Percentiles rank a stretch among this genome's conserved stretches.
phyloP scores from a whole-genome alignment of 2,329 filamentous ascomycete species.

The Colletotrichum sp. region DNA sequence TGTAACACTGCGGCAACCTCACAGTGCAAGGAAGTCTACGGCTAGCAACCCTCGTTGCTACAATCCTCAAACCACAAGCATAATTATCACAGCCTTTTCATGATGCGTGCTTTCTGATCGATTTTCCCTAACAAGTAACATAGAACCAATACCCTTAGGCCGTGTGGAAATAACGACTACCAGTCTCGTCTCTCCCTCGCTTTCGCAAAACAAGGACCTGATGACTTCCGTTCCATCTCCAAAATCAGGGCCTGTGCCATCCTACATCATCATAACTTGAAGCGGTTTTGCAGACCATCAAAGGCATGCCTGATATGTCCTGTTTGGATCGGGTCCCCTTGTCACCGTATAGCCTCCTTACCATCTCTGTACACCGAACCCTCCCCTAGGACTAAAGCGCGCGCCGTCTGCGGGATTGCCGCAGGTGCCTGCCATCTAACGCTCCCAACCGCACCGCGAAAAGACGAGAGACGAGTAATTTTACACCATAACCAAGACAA shows the following conservation, averaged over 20 bases:
- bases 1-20: fast-evolving
- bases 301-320: neutral
- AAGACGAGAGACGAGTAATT: conserved; percentile 10
- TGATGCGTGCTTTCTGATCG: neutral
- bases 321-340: neutral
- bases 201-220: conserved; percentile 3
- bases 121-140: neutral
- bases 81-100: neutral
- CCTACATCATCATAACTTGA: conserved; percentile 18
- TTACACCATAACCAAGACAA: conserved; percentile 20
- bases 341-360: neutral
- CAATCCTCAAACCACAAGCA: neutral
- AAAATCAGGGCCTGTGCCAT: neutral
- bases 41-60: neutral
- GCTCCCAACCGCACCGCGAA: conserved; percentile 2
- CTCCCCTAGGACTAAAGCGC: neutral
- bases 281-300: neutral
- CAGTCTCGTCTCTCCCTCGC: conserved; percentile 2
- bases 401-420: neutral
- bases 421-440: neutral
- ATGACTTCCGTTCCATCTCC: conserved; percentile 2
- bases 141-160: conserved; percentile 14
- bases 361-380: conserved; percentile 16
- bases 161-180: conserved; percentile 16
- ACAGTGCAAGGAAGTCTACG: neutral